These are phyloP conservation scores for Chlamydomonas sphaeroides DNA, from an alignment of 139 green algal species.

Conservation along the genomic window DNA sequence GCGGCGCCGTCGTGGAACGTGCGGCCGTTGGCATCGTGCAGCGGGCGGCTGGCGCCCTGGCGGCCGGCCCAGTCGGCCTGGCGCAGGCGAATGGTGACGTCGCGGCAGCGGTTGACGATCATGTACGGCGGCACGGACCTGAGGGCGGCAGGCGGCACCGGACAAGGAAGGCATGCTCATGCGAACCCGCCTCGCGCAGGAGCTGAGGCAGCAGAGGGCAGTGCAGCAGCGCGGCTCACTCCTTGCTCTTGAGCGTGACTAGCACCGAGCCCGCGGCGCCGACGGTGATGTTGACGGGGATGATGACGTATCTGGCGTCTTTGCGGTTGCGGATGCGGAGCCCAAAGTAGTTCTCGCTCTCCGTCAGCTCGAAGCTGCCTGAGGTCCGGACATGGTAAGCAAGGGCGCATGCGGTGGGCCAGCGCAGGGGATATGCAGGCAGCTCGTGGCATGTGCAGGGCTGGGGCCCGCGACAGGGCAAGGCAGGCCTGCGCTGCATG, in stretches of 20 bases:
- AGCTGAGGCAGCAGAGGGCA: too few species aligned
- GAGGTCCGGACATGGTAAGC: too few species aligned
- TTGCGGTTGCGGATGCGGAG: conserved; percentile 69
- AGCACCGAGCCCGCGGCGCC: conserved; percentile 70
- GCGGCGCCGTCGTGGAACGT: neutral
- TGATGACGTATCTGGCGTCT: conserved; percentile 72
- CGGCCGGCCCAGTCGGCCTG: conserved; percentile 48
- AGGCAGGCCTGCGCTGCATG: too few species aligned
- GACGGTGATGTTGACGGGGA: conserved; percentile 88
- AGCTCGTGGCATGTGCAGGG: too few species aligned
- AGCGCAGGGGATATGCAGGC: too few species aligned
- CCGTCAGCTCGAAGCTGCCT: conserved; percentile 75
- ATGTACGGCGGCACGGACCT: conserved; percentile 75
- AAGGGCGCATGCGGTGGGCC: too few species aligned
- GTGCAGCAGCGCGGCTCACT: too few species aligned
- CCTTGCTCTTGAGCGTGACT: conserved; percentile 67
- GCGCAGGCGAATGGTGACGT: conserved; percentile 75
- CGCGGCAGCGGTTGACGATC: conserved; percentile 81
- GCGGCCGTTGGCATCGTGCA: neutral
- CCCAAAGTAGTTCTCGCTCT: conserved; percentile 84
- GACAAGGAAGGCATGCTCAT: neutral
- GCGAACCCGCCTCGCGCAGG: too few species aligned
- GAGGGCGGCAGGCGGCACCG: neutral
- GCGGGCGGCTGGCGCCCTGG: neutral
- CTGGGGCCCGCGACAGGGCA: too few species aligned